A percentile compares a stretch with the other conserved stretches of the same genome.
Conservation (phyloP, 306 rosid genomes). For the Coriaria nepalensis region DNA sequence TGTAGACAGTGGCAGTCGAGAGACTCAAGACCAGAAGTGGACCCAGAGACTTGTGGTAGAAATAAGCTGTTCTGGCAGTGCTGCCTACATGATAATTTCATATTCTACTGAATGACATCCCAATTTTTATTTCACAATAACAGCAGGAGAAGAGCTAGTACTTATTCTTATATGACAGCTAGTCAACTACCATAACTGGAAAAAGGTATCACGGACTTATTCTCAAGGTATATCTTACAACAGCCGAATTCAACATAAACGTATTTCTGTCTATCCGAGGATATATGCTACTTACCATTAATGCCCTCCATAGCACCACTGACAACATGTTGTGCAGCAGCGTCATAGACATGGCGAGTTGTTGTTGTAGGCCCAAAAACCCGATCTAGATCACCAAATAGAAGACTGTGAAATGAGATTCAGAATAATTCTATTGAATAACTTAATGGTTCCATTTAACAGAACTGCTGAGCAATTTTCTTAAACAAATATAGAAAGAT, state of each 20-base stretch:
- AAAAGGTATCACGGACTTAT: slow-evolving; percentile 4
- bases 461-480: too few relatives aligned
- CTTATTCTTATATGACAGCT: background rate
- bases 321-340: slow-evolving; percentile 87
- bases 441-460: too few relatives aligned
- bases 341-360: slow-evolving; percentile 92
- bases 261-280: slow-evolving; percentile 13
- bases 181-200: slow-evolving; percentile 3
- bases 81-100: too few relatives aligned
- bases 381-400: slow-evolving; percentile 43
- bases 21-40: too few relatives aligned
- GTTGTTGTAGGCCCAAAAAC: slow-evolving; percentile 98
- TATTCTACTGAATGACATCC: too few relatives aligned
- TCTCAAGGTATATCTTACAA: slow-evolving; percentile 11
- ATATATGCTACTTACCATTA: slow-evolving; percentile 49
- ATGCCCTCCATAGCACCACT: slow-evolving; percentile 94
- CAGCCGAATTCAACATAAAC: slow-evolving; percentile 14
- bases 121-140: too few relatives aligned
- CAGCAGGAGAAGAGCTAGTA: too few relatives aligned
- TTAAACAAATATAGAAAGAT: too few relatives aligned
- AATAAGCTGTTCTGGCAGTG: too few relatives aligned
- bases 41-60: too few relatives aligned
- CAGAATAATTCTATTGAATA: background rate
- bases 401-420: slow-evolving; percentile 11
- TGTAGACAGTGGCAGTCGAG: too few relatives aligned